Base-by-base conservation (phyloP, 1,139 yeast species). In the Candida glucosophila region DNA sequence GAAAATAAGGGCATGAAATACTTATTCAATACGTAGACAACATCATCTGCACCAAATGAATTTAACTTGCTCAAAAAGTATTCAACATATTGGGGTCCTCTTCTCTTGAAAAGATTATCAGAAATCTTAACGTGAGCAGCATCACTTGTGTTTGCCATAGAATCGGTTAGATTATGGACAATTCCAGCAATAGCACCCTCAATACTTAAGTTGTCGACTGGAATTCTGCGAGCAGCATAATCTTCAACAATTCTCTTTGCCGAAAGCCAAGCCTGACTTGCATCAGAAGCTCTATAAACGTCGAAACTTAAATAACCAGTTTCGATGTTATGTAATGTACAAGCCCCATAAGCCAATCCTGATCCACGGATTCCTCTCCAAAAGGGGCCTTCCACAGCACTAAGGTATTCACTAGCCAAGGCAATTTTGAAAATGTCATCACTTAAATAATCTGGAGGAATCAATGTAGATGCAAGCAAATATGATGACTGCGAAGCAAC, bases 351-450 rank as follows among this genome's bases (percentile, higher is more conserved):
- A 0, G 97, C 97, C 28, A 85, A 62, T 2, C 99, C 99, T 2
- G 88, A 72, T 20, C 99, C 99, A 53, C 99, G 73, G 20, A 92
- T 82, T 26, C 92, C 95, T 44, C 86, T 72, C 97, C 98, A 90
- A 39, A 90, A 78, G 19, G 98, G 97, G 2, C 99, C 99, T 52
- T 92, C 99, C 14, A 85, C 85, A 15, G 88, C 81, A 39, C 78
- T 79, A 33, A 92, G 60, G 43, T 77, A 81, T 31, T 81, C 88
- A 7, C 80, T 67, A 5, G 90, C 85, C 12, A 90, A 64, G 0
- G 78, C 68, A 24, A 90, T 66, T 15, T 77, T 77, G 28, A 81
- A 76, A 20, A 77, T 60, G 41, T 88, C 96, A 10, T 69, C 67
- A 30, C 79, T 67, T 15, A 64, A 50, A 43, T 77, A 83, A 35